Percentiles rank a stretch among this genome's conserved stretches.
phyloP scores from a whole-genome alignment of 345 rosid species.

The Anacardium occidentale region DNA sequence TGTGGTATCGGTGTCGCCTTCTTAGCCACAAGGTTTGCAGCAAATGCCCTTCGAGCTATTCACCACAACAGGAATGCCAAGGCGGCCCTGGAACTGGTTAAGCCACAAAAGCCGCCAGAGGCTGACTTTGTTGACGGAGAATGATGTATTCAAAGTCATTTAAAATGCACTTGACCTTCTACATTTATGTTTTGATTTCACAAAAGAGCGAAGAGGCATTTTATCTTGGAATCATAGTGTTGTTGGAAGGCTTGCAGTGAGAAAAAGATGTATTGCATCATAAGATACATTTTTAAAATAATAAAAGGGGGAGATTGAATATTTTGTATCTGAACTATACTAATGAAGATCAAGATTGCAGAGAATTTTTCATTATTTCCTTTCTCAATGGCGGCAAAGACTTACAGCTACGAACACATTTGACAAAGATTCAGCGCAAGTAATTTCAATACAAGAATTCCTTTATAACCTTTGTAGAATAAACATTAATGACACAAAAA shows the following conservation, averaged over 20 bases:
- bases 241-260: too few relatives aligned
- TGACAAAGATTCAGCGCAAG: too few relatives aligned
- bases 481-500: constrained; percentile 3
- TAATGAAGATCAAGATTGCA: too few relatives aligned
- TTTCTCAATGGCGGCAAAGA: too few relatives aligned
- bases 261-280: too few relatives aligned
- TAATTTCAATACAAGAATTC: constrained; percentile 17
- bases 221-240: too few relatives aligned
- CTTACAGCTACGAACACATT: too few relatives aligned
- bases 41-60: constrained; percentile 86
- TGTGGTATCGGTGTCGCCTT: constrained; percentile 85
- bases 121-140: constrained; percentile 92
- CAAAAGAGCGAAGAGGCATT: too few relatives aligned
- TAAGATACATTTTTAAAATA: too few relatives aligned
- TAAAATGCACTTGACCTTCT: background rate
- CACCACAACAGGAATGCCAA: constrained; percentile 71
- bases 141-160: background rate
- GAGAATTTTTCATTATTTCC: too few relatives aligned
- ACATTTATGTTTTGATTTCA: background rate
- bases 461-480: constrained; percentile 6
- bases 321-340: too few relatives aligned
- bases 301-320: too few relatives aligned
- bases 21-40: constrained; percentile 82
- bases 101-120: constrained; percentile 83
- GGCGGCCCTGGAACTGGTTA: constrained; percentile 66